phyloP scores from a whole-genome alignment of 1,284 basidiomycete genomes.

The Cryptococcus sp. region DNA sequence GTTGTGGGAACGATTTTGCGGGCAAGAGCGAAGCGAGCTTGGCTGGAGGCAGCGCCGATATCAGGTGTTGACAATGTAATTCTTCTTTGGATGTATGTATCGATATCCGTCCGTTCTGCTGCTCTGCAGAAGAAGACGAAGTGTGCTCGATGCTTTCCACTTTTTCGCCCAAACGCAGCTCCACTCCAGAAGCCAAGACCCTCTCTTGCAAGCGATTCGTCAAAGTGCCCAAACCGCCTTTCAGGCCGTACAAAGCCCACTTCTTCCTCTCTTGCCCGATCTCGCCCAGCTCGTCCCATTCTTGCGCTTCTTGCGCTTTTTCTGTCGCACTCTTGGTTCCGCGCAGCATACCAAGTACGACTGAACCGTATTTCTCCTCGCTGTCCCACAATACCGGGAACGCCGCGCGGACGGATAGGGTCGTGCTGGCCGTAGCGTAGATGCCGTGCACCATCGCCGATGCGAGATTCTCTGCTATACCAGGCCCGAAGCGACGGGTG shows the following conservation, averaged over 20 bases:
- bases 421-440: constrained; percentile 80
- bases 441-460: constrained; percentile 90
- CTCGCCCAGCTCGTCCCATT: constrained; percentile 60
- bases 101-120: neutral
- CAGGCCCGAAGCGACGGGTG: constrained; percentile 69
- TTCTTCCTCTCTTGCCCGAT: constrained; percentile 34
- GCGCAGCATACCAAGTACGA: constrained; percentile 68
- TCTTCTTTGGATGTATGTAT: constrained; percentile 7
- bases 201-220: constrained; percentile 61
- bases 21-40: constrained; percentile 33
- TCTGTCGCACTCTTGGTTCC: constrained; percentile 17
- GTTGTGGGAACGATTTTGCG: constrained; percentile 55
- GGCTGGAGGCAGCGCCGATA: constrained; percentile 25
- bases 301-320: constrained; percentile 50
- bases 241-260: constrained; percentile 47
- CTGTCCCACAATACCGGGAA: constrained; percentile 73
- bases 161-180: constrained; percentile 58
- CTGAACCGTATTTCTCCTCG: constrained; percentile 67
- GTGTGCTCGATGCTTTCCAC: neutral
- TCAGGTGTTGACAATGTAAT: constrained; percentile 8
- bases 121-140: neutral
- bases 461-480: constrained; percentile 72
- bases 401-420: constrained; percentile 72
- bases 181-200: constrained; percentile 60
- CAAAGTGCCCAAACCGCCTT: constrained; percentile 72